A percentile compares a stretch with the other conserved stretches of the same genome.
Evolutionary conservation across 768 basidiomycete genomes (phyloP).

Genomic region (Amanita polypyramis): DNA sequence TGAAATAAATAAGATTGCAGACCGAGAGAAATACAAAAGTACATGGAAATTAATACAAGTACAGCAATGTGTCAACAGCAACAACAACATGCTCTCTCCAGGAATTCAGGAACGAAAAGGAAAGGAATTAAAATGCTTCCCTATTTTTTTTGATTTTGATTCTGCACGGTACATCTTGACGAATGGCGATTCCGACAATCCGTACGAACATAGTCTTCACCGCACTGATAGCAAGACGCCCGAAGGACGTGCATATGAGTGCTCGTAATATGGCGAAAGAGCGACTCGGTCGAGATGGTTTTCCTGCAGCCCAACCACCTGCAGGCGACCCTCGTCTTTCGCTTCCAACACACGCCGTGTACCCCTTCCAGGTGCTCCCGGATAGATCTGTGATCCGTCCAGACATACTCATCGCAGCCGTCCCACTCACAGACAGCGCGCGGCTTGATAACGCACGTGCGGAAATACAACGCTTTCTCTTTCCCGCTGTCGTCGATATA

Average conservation of each 20-base stretch:
- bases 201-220: not conserved
- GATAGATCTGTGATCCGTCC: not conserved
- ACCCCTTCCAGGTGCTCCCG: not conserved
- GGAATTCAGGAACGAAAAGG: not conserved
- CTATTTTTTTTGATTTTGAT: too few relatives aligned
- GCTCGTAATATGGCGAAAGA: slow-evolving; percentile 3
- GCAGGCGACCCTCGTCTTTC: not conserved
- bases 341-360: not conserved
- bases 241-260: slow-evolving; percentile 1
- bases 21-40: too few relatives aligned
- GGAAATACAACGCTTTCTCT: not conserved
- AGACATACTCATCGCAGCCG: not conserved
- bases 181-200: slow-evolving; percentile 1
- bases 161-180: not conserved
- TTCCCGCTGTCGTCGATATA: not conserved
- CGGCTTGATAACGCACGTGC: not conserved
- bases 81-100: not conserved
- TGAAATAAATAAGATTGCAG: too few relatives aligned
- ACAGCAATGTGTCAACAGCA: not conserved
- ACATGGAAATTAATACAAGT: not conserved
- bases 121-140: too few relatives aligned
- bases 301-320: not conserved
- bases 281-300: not conserved
- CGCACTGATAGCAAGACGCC: not conserved
- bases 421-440: not conserved